Base-by-base conservation (phyloP, 257 asterid genomes). In the Solanum virginianum region DNA sequence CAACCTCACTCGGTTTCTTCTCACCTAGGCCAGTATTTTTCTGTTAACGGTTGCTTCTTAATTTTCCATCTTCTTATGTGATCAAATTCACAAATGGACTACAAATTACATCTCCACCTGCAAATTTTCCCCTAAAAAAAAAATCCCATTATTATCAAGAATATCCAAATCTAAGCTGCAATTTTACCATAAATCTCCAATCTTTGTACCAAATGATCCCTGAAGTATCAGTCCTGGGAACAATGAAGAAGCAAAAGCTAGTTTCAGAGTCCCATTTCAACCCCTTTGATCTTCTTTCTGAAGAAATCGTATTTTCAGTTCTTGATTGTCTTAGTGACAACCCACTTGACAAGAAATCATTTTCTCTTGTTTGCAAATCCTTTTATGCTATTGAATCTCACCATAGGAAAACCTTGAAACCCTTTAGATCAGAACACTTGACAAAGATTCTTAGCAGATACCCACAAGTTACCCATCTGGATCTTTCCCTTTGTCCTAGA, bases 401-500 rank as follows among this genome's bases (percentile, higher is more conserved):
- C 49, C 96, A 94, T 29, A 87, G 99, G 84, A 92, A 89, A 75
- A 69, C 80, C 56, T 82, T 96, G 89, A 94, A 87, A 80, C 98
- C 99, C 84, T 90, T 92, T 22, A 90, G 97, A 32, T 70, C 94
- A 20, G 96, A 92, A 43, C 91, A 90, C 82, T 83, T 95, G 26
- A 53, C 77, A 15, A 92, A 90, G 84, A 87, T 91, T 49, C 84
- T 95, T 77, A 85, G 17, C 0, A 88, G 98, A 77, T 93, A 91
- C 86, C 91, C 92, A 59, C 86, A 16, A 80, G 88, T 91, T 8
- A 83, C 96, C 15, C 74, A 85, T 83, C 92, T 95, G 14, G 98
- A 95, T 88, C 98, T 95, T 29, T 92, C 95, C 4, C 86, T 92
- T 3, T 95, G 98, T 80, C 98, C 97, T 1, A 88, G 98, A 68